Percentiles rank a stretch among this genome's conserved stretches.
Conservation (phyloP, 257 asterid species). For the Solanum chaucha region DNA sequence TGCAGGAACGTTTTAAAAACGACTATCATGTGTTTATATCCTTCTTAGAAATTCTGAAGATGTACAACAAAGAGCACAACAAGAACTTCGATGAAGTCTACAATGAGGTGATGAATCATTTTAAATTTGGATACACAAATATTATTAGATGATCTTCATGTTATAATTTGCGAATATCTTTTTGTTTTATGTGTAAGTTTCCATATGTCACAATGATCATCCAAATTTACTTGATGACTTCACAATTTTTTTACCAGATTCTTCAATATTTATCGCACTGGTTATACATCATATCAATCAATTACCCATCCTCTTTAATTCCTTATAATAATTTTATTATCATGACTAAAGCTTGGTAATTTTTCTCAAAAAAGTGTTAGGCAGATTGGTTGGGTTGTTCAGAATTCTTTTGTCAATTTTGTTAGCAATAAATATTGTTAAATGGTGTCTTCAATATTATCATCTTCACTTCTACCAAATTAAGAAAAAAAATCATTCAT, state of each 20-base stretch:
- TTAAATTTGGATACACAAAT: background rate
- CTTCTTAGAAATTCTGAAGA: conserved; percentile 82
- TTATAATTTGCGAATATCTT: background rate
- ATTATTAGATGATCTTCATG: background rate
- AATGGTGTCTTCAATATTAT: background rate
- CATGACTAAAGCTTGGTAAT: background rate
- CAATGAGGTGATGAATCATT: conserved; percentile 44
- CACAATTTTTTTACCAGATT: no score
- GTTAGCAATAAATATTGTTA: background rate
- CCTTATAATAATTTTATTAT: background rate
- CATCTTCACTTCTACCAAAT: background rate
- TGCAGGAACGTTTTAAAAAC: conserved; percentile 70
- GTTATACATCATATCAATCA: no score
- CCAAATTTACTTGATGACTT: no score
- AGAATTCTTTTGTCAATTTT: background rate
- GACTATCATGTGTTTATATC: conserved; percentile 80
- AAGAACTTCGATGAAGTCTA: conserved; percentile 77
- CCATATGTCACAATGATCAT: background rate
- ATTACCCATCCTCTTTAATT: background rate
- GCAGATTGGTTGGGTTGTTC: background rate
- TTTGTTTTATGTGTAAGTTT: conserved; percentile 40
- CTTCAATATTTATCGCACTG: no score
- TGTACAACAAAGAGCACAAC: conserved; percentile 85
- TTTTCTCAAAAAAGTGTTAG: background rate
- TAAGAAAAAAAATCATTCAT: background rate